These are phyloP conservation scores for Peronospora tabacina DNA, from an alignment of 352 stramenopile genomes.

Conservation along the genomic window DNA sequence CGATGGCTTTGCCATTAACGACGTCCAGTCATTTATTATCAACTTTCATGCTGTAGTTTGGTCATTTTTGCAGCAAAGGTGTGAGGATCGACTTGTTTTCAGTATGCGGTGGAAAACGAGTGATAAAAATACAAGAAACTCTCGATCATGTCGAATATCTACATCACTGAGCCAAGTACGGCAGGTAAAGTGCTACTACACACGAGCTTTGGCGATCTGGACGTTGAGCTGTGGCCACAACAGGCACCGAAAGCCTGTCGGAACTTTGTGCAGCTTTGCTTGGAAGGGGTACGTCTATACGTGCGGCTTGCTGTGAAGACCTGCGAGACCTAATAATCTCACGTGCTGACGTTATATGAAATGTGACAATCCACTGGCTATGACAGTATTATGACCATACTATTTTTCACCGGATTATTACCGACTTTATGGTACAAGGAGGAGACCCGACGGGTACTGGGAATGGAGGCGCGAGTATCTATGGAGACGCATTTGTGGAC, in stretches of 20 bases:
- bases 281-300: slow-evolving; percentile 76
- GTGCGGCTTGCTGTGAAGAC: background rate
- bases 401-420: slow-evolving; percentile 93
- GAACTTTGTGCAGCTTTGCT: slow-evolving; percentile 90
- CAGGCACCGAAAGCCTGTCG: slow-evolving; percentile 92
- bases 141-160: slow-evolving; percentile 95
- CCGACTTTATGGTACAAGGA: slow-evolving; percentile 93
- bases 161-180: slow-evolving; percentile 94
- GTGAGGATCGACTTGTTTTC: too few relatives aligned
- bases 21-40: too few relatives aligned
- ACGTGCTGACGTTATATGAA: background rate
- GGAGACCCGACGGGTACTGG: slow-evolving; percentile 87
- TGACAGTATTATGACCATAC: slow-evolving; percentile 92
- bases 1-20: too few relatives aligned
- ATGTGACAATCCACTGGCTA: background rate
- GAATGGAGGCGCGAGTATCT: slow-evolving; percentile 76
- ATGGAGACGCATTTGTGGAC: slow-evolving; percentile 71
- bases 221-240: slow-evolving; percentile 95
- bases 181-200: slow-evolving; percentile 94
- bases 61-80: too few relatives aligned
- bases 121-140: too few relatives aligned
- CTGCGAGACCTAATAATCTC: background rate
- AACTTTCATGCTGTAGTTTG: too few relatives aligned
- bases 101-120: too few relatives aligned
- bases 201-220: slow-evolving; percentile 94